phyloP scores from a whole-genome alignment of 2,329 filamentous ascomycete species.

The Pseudopyrenochaeta lycopersici region DNA sequence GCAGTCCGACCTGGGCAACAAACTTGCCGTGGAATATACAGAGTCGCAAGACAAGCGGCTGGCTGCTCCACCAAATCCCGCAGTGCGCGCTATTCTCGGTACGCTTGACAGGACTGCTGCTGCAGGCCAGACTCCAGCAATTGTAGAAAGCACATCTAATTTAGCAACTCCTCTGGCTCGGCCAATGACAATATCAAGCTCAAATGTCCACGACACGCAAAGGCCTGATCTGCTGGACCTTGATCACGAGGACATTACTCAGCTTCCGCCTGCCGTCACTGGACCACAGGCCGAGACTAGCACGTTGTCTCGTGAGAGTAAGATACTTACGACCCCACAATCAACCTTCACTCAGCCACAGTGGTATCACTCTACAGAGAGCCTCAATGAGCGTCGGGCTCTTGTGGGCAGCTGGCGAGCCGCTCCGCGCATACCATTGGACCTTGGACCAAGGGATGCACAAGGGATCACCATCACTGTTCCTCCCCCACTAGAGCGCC shows the following conservation, averaged over 20 bases:
- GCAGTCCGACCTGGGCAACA: conserved; percentile 13
- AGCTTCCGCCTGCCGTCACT: conserved; percentile 47
- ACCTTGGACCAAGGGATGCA: conserved; percentile 55
- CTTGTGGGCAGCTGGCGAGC: conserved; percentile 57
- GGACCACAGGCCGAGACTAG: conserved; percentile 24
- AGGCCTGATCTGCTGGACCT: conserved; percentile 41
- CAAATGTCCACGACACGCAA: conserved; percentile 7
- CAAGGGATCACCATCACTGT: conserved; percentile 45
- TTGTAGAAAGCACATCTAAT: conserved; percentile 61
- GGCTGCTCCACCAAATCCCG: conserved; percentile 35
- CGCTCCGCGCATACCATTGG: conserved; percentile 60
- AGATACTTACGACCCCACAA: conserved; percentile 18
- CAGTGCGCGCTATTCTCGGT: conserved; percentile 42
- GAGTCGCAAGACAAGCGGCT: conserved; percentile 33
- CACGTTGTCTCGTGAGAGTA: conserved; percentile 12
- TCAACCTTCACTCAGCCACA: conserved; percentile 38
- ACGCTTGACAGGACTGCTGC: conserved; percentile 40
- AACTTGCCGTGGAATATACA: conserved; percentile 21
- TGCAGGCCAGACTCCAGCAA: conserved; percentile 38
- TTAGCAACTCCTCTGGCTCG: conserved; percentile 64
- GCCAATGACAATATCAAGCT: conserved; percentile 41
- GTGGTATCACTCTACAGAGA: conserved; percentile 46
- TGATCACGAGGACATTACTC: conserved; percentile 47
- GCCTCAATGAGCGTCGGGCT: conserved; percentile 50
- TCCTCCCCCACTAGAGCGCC: conserved; percentile 54